phyloP scores from a whole-genome alignment of 768 basidiomycete genomes.

The Boletus vinaceobasis region DNA sequence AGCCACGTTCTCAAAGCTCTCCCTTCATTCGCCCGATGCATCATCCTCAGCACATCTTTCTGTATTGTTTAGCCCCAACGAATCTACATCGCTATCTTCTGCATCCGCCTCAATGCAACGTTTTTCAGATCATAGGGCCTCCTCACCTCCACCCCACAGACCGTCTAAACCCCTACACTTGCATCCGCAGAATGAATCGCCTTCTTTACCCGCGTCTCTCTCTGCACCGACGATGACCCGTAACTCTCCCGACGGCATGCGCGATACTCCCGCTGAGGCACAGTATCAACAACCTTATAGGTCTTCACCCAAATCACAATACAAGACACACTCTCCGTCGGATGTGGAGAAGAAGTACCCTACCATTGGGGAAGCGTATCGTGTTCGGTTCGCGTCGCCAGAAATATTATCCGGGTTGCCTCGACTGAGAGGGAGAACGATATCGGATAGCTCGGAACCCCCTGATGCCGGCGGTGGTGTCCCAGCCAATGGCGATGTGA shows the following conservation, averaged over 20 bases:
- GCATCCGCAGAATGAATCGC: constrained; percentile 22
- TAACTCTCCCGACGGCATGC: constrained; percentile 10
- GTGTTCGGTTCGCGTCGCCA: constrained; percentile 32
- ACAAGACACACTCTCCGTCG: background rate
- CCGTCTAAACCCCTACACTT: constrained; percentile 30
- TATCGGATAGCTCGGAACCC: background rate
- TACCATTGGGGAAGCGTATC: constrained; percentile 15
- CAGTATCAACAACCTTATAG: constrained; percentile 16
- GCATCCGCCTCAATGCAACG: background rate
- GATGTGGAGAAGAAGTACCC: constrained; percentile 13
- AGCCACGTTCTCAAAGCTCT: constrained; percentile 50
- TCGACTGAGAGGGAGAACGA: constrained; percentile 5
- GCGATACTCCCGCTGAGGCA: constrained; percentile 25
- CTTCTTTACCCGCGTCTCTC: background rate
- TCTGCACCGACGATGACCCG: constrained; percentile 8
- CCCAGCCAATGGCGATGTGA: background rate
- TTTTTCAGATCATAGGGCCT: background rate
- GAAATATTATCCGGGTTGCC: constrained; percentile 22
- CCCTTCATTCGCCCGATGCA: constrained; percentile 38
- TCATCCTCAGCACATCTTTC: constrained; percentile 10
- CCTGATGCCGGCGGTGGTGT: background rate
- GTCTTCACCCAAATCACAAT: constrained; percentile 13
- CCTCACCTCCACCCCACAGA: constrained; percentile 13
- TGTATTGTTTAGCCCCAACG: constrained; percentile 5
- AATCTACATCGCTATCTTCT: background rate